Evolutionary conservation across 176 grass and related monocot genomes (phyloP).

Genomic region (Saccharum officinarum): DNA sequence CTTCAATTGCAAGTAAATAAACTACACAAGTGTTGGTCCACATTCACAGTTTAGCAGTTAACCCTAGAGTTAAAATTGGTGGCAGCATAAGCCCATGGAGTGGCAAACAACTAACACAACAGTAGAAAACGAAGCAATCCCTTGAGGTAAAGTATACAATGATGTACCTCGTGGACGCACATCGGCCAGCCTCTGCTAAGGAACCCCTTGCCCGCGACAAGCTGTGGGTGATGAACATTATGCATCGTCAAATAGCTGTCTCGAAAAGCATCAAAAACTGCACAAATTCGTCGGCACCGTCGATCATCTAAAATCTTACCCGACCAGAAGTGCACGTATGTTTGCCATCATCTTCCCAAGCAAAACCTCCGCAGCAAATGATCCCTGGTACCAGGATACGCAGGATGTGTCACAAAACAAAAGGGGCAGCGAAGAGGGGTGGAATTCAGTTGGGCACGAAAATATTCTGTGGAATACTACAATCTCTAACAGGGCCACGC

Average conservation of each 20-base stretch:
- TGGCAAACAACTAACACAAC: background rate
- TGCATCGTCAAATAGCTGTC: background rate
- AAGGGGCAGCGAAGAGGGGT: background rate
- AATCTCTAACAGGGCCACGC: background rate
- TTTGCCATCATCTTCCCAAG: slow-evolving; percentile 46
- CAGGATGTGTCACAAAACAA: background rate
- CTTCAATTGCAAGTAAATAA: background rate
- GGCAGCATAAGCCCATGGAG: background rate
- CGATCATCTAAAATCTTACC: slow-evolving; percentile 27
- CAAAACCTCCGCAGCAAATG: background rate
- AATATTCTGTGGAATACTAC: background rate
- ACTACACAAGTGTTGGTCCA: background rate
- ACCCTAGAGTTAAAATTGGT: background rate
- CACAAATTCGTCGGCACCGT: background rate
- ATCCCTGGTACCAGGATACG: slow-evolving; percentile 5
- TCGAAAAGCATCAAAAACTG: background rate
- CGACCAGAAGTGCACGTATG: slow-evolving; percentile 42
- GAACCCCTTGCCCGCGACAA: slow-evolving; percentile 43
- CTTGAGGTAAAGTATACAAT: background rate
- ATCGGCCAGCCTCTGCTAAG: slow-evolving; percentile 22
- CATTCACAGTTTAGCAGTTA: slow-evolving; percentile 11
- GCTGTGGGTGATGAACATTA: slow-evolving; percentile 22
- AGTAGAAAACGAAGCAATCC: background rate
- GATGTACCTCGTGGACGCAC: slow-evolving; percentile 33
- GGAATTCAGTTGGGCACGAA: background rate